Evolutionary conservation across 495 filamentous ascomycete species (phyloP), one percentile per base, ranked within the genome.

Genomic region (Penicillium malachiteum): DNA sequence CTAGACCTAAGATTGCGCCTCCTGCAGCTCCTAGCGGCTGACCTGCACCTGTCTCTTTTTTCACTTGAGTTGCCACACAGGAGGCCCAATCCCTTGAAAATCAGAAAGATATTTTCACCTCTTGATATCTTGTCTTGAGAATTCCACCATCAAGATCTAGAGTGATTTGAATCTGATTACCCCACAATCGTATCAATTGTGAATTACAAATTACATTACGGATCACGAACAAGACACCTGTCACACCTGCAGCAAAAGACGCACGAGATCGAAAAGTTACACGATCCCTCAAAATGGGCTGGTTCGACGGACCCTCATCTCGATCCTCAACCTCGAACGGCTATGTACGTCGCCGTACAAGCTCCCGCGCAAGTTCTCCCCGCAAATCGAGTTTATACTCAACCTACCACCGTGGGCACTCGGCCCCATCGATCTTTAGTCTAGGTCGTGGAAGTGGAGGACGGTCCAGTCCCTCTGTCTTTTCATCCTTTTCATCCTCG

Each of bases 401-500:
- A 34, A 71, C 70, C 18, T 56, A 72, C 48, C 69, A 75, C 40
- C 52, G 64, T 39, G 65, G 73, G 50, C 69, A 73, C 58, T 81
- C 78, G 2, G 73, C 78, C 6, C 68, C 76, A 13, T 81, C 80
- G 13, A 74, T 83, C 67, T 83, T 84, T 67, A 72, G 70, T 56
- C 61, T 81, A n/a, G 71, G 71, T 38, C 70, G 61, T 39, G 66
- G 69, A 14, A 21, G 42, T 26, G 63, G 68, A n/a, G 78, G 80
- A 50, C 66, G 72, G 39, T 74, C 77, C 10, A 76, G 69, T 54
- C 74, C 75, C n/a, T 77, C 75, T 33, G 78, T 81, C 67, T 85
- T 80, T 53, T 80, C 75, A 1, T 55, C 64, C 5, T 78, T 78
- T 34, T 86, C 86, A 16, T 90, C 79, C 2, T 72, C 71, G 7